These are phyloP conservation scores for Leucogyrophana mollusca DNA, from an alignment of 768 basidiomycete genomes.

Conservation along the genomic window DNA sequence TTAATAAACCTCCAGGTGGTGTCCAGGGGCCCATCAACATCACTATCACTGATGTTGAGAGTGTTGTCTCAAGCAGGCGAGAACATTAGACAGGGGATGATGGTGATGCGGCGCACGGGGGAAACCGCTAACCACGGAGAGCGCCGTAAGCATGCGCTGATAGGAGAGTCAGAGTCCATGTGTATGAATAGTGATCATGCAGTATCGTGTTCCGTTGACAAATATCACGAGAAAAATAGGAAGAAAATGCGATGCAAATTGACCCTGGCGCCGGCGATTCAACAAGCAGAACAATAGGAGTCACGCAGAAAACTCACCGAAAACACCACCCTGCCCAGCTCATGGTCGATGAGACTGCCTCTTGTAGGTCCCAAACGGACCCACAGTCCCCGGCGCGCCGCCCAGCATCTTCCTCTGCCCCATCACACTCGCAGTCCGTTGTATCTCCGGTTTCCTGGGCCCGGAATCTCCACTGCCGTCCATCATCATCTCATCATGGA, in stretches of 20 bases:
- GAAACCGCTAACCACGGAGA: background rate
- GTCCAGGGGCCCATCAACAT: too few species aligned
- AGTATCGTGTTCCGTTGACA: too few species aligned
- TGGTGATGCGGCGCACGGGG: too few species aligned
- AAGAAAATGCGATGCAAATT: background rate
- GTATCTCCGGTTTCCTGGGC: slow-evolving; percentile 9
- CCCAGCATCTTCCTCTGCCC: slow-evolving; percentile 25
- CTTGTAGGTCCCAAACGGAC: slow-evolving; percentile 46
- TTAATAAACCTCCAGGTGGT: too few species aligned
- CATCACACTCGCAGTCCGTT: slow-evolving; percentile 1
- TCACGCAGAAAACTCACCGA: too few species aligned
- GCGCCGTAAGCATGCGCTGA: background rate
- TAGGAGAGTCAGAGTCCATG: background rate
- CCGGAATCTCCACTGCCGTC: slow-evolving; percentile 3
- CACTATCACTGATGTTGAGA: too few species aligned
- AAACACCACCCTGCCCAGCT: too few species aligned
- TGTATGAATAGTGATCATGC: background rate
- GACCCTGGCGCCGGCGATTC: background rate
- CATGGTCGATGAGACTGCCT: slow-evolving; percentile 12
- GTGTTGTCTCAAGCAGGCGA: too few species aligned
- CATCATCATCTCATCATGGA: slow-evolving; percentile 17
- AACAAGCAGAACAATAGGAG: too few species aligned
- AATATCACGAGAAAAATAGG: too few species aligned
- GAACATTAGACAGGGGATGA: too few species aligned
- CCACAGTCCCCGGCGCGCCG: slow-evolving; percentile 35